These are phyloP conservation scores for Sporormia fimetaria DNA, from an alignment of 495 filamentous ascomycete species.

Conservation along the genomic window DNA sequence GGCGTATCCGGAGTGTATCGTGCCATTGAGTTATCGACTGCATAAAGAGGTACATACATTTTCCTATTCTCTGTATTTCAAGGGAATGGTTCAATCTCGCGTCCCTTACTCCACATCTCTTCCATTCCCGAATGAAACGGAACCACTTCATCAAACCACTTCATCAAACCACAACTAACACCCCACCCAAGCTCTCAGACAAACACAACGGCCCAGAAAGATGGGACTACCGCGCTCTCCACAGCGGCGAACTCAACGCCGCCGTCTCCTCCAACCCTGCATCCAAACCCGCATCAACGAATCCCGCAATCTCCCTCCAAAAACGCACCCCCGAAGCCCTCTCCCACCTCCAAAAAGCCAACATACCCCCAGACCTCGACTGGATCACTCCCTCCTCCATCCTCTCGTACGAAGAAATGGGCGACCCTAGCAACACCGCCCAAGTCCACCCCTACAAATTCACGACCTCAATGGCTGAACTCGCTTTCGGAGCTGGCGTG, in stretches of 20 bases:
- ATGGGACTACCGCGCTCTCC: conserved; percentile 81
- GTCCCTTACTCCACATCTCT: no score
- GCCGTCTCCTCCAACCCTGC: conserved; percentile 36
- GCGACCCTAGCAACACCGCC: conserved; percentile 63
- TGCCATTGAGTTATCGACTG: conserved; percentile 73
- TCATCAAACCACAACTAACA: no score
- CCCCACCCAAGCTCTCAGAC: conserved; percentile 47
- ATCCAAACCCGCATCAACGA: conserved; percentile 32
- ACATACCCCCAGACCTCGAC: conserved; percentile 68
- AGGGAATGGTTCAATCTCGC: no score
- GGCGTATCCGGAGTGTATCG: conserved; percentile 81
- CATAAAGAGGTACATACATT: conserved; percentile 56
- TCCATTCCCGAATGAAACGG: neutral
- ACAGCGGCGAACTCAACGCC: conserved; percentile 61
- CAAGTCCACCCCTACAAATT: conserved; percentile 94
- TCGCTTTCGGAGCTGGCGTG: conserved; percentile 65
- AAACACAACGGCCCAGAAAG: conserved; percentile 68
- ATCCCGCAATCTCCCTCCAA: conserved; percentile 46
- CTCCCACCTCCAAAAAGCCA: conserved; percentile 46
- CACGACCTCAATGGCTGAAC: conserved; percentile 71
- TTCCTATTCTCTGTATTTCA: no score
- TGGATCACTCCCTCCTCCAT: conserved; percentile 67
- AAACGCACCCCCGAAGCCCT: conserved; percentile 58
- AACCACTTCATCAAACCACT: no score
- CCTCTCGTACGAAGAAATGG: conserved; percentile 71